These are phyloP conservation scores for Beta vulgaris DNA, from an alignment of 148 eudicot species.

Conservation along the genomic window DNA sequence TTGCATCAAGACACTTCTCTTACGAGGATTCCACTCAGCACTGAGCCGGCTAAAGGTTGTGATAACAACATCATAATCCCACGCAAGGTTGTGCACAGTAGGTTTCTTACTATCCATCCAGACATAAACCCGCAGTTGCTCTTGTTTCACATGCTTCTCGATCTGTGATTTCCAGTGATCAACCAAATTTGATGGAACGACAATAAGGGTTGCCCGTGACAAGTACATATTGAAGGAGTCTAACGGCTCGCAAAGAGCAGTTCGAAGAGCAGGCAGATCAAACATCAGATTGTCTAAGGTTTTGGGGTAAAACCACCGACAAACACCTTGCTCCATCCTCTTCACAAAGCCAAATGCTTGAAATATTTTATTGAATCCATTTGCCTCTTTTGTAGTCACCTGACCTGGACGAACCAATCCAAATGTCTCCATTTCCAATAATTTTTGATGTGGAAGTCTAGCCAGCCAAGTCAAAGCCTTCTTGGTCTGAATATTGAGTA, in stretches of 20 bases:
- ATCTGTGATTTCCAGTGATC: conserved; percentile 93
- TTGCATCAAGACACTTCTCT: conserved; percentile 77
- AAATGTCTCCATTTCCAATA: conserved; percentile 66
- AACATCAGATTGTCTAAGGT: conserved; percentile 51
- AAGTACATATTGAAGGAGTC: conserved; percentile 71
- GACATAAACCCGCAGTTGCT: conserved; percentile 63
- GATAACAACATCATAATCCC: conserved; percentile 95
- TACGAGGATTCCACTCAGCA: conserved; percentile 80
- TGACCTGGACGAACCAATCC: conserved; percentile 72
- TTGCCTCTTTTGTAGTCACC: conserved; percentile 40
- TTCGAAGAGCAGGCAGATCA: conserved; percentile 77
- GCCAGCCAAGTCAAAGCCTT: conserved; percentile 88
- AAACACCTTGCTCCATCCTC: conserved; percentile 48
- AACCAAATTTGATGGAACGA: conserved; percentile 93
- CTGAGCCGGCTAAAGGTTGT: conserved; percentile 87
- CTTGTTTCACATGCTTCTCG: conserved; percentile 73
- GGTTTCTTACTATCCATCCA: conserved; percentile 86
- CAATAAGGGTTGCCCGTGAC: conserved; percentile 86
- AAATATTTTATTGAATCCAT: conserved; percentile 64
- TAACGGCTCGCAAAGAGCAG: conserved; percentile 85
- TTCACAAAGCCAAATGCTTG: conserved; percentile 79
- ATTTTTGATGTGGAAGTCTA: conserved; percentile 60
- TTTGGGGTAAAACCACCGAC: conserved; percentile 78
- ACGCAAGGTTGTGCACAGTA: conserved; percentile 72
- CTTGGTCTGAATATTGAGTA: conserved; percentile 56